phyloP scores from a whole-genome alignment of 768 basidiomycete genomes.

The Tulasnella sp. region DNA sequence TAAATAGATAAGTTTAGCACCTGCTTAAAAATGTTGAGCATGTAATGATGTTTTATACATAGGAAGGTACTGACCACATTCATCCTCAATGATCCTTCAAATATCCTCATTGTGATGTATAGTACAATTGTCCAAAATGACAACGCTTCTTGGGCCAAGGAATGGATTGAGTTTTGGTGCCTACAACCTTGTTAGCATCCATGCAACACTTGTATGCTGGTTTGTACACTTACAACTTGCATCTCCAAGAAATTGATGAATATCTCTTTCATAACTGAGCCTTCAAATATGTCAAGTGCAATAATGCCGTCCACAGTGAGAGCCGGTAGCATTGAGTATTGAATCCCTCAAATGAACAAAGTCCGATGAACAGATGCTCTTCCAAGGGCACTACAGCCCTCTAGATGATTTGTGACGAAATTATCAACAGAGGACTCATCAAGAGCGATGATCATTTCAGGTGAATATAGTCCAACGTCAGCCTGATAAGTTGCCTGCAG shows the following conservation, averaged over 20 bases:
- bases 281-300: constrained; percentile 1
- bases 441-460: too few relatives aligned
- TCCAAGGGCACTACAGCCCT: too few relatives aligned
- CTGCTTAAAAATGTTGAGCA: constrained; percentile 2
- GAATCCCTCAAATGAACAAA: too few relatives aligned
- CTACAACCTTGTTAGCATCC: too few relatives aligned
- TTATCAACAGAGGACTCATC: too few relatives aligned
- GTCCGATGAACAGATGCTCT: too few relatives aligned
- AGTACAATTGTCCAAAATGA: constrained; percentile 15
- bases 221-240: neutral
- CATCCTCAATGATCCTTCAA: constrained; percentile 14
- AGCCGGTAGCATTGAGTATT: constrained; percentile 15
- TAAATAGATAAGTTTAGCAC: constrained; percentile 12
- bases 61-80: neutral
- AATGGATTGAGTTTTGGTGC: constrained; percentile 16
- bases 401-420: too few relatives aligned
- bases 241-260: constrained; percentile 8
- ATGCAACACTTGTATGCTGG: neutral
- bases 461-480: too few relatives aligned
- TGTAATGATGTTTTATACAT: neutral
- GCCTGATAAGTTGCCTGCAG: too few relatives aligned
- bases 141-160: constrained; percentile 10
- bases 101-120: constrained; percentile 7
- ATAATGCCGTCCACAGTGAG: constrained; percentile 12
- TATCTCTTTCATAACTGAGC: neutral